Percentiles rank a stretch among this genome's conserved stretches.
Conservation (phyloP, 2,329 filamentous ascomycete species). For the Microsporum canis region DNA sequence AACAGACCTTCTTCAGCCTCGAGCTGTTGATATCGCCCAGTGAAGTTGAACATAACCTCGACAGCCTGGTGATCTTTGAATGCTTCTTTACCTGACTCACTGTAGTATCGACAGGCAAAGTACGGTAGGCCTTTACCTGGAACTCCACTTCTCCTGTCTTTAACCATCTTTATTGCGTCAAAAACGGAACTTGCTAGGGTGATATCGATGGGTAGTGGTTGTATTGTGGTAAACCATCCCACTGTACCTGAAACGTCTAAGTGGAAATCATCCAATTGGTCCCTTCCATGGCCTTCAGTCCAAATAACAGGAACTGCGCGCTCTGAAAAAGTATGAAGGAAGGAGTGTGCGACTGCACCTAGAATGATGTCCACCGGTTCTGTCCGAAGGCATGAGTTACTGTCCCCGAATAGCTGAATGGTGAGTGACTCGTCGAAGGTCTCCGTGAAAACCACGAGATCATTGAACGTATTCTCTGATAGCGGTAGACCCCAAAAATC, state of each 20-base stretch:
- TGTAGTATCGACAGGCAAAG: conserved; percentile 26
- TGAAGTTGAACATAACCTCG: conserved; percentile 35
- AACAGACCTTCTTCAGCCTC: conserved; percentile 37
- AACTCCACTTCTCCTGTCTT: conserved; percentile 29
- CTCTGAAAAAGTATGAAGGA: conserved; percentile 33
- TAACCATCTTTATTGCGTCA: conserved; percentile 27
- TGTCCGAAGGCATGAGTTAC: conserved; percentile 24
- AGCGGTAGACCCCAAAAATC: conserved; percentile 28
- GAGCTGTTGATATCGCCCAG: conserved; percentile 31
- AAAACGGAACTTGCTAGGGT: conserved; percentile 19
- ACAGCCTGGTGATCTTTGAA: conserved; percentile 30
- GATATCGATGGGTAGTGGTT: conserved; percentile 31
- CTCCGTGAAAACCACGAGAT: conserved; percentile 25
- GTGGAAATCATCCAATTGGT: conserved; percentile 32
- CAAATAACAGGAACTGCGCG: conserved; percentile 35
- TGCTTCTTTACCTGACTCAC: conserved; percentile 21
- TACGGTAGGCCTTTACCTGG: conserved; percentile 30
- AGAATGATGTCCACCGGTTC: conserved; percentile 30
- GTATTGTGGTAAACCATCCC: conserved; percentile 43
- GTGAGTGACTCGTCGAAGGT: conserved; percentile 23
- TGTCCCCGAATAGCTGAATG: conserved; percentile 22
- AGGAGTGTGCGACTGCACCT: conserved; percentile 33
- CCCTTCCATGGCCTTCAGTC: conserved; percentile 41
- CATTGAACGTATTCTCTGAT: conserved; percentile 23
- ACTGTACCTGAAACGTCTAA: conserved; percentile 41